Percentiles rank a stretch among this genome's conserved stretches.
These are phyloP conservation scores for Agaricus sinodeliciosus DNA, from an alignment of 768 basidiomycete species.

Conservation along the genomic window DNA sequence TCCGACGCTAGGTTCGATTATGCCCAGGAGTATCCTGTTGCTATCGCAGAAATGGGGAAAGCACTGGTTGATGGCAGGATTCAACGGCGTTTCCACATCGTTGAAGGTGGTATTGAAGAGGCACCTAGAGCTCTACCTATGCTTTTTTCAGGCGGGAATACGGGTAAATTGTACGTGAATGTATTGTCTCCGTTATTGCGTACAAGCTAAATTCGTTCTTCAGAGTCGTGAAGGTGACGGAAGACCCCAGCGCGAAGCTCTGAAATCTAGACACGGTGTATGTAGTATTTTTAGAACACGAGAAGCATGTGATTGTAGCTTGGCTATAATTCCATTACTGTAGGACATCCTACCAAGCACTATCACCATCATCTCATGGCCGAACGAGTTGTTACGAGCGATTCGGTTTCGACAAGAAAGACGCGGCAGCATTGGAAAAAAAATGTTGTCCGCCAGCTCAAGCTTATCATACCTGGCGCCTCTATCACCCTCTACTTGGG, in stretches of 20 bases:
- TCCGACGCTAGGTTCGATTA: constrained; percentile 64
- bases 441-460: constrained; percentile 63
- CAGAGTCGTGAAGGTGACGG: constrained; percentile 55
- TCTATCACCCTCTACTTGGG: constrained; percentile 55
- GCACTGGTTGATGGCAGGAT: constrained; percentile 64
- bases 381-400: no score
- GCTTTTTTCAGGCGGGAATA: constrained; percentile 73
- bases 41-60: constrained; percentile 46
- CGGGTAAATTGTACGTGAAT: constrained; percentile 59
- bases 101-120: constrained; percentile 64
- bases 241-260: constrained; percentile 29
- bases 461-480: constrained; percentile 70
- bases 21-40: constrained; percentile 47
- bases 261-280: constrained; percentile 13
- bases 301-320: neutral
- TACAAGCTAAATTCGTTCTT: constrained; percentile 7
- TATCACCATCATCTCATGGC: no score
- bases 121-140: constrained; percentile 65
- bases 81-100: constrained; percentile 74
- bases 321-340: neutral
- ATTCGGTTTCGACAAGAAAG: constrained; percentile 12
- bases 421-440: constrained; percentile 22
- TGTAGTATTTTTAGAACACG: neutral
- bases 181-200: neutral
- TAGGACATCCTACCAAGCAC: no score